phyloP scores from a whole-genome alignment of 2,329 filamentous ascomycete species.

The Atkinsonella texensis region DNA sequence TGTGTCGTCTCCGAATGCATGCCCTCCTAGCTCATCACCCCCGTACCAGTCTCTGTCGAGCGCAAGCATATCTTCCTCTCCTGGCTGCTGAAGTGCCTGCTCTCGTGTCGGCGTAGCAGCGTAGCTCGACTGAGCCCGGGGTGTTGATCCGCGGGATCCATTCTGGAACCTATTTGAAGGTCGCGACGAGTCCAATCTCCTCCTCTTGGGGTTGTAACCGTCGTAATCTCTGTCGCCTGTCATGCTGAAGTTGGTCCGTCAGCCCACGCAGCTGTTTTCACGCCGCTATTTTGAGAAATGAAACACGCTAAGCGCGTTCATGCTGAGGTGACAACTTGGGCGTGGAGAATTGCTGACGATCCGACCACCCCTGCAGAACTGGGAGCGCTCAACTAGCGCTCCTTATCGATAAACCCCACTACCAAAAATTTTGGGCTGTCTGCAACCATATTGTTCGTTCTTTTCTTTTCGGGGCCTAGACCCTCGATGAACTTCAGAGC shows the following conservation, averaged over 20 bases:
- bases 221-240: constrained; percentile 24
- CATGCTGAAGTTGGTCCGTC: constrained; percentile 13
- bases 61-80: constrained; percentile 58
- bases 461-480: not conserved
- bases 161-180: constrained; percentile 18
- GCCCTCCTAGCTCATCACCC: constrained; percentile 68
- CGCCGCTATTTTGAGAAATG: not conserved
- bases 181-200: constrained; percentile 23
- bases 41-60: constrained; percentile 90
- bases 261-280: not conserved
- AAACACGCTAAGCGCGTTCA: not conserved
- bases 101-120: constrained; percentile 27
- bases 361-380: not conserved
- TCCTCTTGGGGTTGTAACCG: constrained; percentile 27
- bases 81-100: constrained; percentile 44
- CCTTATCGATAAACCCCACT: constrained; percentile 30
- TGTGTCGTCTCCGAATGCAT: constrained; percentile 81
- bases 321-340: not conserved
- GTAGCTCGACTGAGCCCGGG: constrained; percentile 25
- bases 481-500: not conserved
- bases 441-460: not conserved
- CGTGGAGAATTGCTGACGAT: constrained; percentile 10
- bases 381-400: not conserved
- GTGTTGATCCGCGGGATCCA: constrained; percentile 22
- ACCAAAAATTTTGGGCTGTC: constrained; percentile 20